phyloP scores from a whole-genome alignment of 2,329 filamentous ascomycete species.

The Sporothrix luriei region DNA sequence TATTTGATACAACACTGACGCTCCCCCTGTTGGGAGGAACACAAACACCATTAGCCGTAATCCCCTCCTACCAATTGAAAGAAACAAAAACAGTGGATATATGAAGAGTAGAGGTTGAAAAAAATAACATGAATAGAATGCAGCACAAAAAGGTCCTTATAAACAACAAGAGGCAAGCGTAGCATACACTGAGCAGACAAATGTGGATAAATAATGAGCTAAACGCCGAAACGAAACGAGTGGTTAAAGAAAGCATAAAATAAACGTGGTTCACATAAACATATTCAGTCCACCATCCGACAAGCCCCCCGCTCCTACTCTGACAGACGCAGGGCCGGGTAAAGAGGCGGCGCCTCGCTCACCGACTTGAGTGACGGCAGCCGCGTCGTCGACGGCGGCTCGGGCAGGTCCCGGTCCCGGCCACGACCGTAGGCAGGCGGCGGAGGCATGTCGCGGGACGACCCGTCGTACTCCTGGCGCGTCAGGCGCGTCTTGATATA shows the following conservation, averaged over 20 bases:
- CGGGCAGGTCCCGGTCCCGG: conserved; percentile 36
- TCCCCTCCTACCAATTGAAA: background rate
- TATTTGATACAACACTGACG: background rate
- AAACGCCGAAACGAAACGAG: background rate
- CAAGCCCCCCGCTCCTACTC: background rate
- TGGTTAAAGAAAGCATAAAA: background rate
- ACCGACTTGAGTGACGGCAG: conserved; percentile 32
- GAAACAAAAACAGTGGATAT: conserved; percentile 11
- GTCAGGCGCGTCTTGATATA: conserved; percentile 62
- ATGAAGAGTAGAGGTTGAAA: conserved; percentile 3
- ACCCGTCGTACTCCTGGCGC: conserved; percentile 55
- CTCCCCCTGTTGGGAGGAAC: background rate
- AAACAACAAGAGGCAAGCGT: too few species aligned
- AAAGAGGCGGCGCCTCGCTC: conserved; percentile 32
- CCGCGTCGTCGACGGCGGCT: conserved; percentile 40
- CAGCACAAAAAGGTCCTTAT: too few species aligned
- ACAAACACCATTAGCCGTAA: background rate
- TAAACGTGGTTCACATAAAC: conserved; percentile 25
- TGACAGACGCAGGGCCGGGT: conserved; percentile 35
- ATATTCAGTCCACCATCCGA: background rate
- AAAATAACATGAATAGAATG: too few species aligned
- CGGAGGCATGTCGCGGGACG: conserved; percentile 4
- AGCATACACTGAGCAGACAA: background rate
- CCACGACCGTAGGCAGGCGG: background rate
- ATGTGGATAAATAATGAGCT: background rate